A percentile compares a stretch with the other conserved stretches of the same genome.
These are phyloP conservation scores for Apophysomyces variabilis DNA, from an alignment of 371 early-diverging fungal genomes.

Conservation along the genomic window DNA sequence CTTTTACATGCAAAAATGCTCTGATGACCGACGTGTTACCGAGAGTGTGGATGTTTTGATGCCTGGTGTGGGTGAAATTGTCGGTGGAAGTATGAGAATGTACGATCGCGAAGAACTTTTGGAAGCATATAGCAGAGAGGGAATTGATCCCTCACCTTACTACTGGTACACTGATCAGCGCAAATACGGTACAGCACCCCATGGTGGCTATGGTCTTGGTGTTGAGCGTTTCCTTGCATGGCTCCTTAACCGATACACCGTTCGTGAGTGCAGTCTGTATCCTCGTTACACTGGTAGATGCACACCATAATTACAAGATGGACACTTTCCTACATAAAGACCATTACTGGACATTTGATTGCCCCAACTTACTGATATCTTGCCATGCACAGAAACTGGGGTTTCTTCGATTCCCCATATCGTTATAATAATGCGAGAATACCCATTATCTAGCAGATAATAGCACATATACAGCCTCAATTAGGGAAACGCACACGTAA, in stretches of 20 bases:
- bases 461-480: too few relatives aligned
- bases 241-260: slow-evolving; percentile 93
- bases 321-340: too few relatives aligned
- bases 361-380: too few relatives aligned
- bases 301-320: slow-evolving; percentile 65
- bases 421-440: too few relatives aligned
- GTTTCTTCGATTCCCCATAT: too few relatives aligned
- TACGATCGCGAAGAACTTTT: slow-evolving; percentile 88
- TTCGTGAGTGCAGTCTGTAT: slow-evolving; percentile 95
- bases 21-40: slow-evolving; percentile 85
- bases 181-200: slow-evolving; percentile 97
- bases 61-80: slow-evolving; percentile 99
- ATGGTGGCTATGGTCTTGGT: slow-evolving; percentile 99
- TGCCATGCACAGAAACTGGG: too few relatives aligned
- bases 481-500: too few relatives aligned
- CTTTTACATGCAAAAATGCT: slow-evolving; percentile 99
- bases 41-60: slow-evolving; percentile 99
- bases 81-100: slow-evolving; percentile 99
- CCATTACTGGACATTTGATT: too few relatives aligned
- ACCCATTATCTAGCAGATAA: too few relatives aligned
- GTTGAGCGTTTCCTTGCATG: slow-evolving; percentile 99
- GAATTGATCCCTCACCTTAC: slow-evolving; percentile 96
- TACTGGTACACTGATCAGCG: slow-evolving; percentile 99
- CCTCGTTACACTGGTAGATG: slow-evolving; percentile 95
- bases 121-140: slow-evolving; percentile 96